A percentile compares a stretch with the other conserved stretches of the same genome.
phyloP scores from a whole-genome alignment of 106 monocot species.

The Apostasia ramifera region DNA sequence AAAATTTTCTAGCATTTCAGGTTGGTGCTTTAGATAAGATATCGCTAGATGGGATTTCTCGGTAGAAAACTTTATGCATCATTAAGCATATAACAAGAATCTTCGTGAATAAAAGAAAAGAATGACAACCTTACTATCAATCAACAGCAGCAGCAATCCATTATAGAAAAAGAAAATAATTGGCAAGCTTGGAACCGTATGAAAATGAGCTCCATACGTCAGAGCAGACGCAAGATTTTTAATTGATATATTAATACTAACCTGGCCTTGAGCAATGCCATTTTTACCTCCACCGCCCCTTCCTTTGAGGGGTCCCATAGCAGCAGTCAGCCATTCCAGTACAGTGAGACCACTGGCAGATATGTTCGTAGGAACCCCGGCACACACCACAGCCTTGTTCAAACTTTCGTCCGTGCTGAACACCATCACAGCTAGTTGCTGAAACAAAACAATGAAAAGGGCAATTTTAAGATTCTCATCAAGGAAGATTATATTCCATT shows the following conservation, averaged over 20 bases:
- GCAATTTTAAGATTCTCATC: not conserved
- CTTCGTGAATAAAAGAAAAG: not conserved
- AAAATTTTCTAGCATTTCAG: too few relatives aligned
- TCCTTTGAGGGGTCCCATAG: conserved; percentile 78
- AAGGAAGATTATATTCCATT: too few relatives aligned
- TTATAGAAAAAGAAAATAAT: too few relatives aligned
- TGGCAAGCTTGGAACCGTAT: too few relatives aligned
- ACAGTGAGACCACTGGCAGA: conserved; percentile 34
- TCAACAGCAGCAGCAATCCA: too few relatives aligned
- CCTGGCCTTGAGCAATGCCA: conserved; percentile 90
- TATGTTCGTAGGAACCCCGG: conserved; percentile 53
- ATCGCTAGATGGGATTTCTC: too few relatives aligned
- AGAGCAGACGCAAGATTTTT: too few relatives aligned
- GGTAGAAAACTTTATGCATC: not conserved
- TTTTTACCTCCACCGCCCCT: conserved; percentile 94
- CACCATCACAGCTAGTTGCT: conserved; percentile 76
- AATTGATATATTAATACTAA: conserved; percentile 10
- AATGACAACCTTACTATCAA: too few relatives aligned
- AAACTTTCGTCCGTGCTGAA: conserved; percentile 68
- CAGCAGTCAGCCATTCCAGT: conserved; percentile 66
- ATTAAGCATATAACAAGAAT: not conserved
- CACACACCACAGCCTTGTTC: conserved; percentile 79
- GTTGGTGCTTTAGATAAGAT: not conserved
- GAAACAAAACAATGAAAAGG: not conserved
- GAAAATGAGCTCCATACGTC: too few relatives aligned